Conservation (phyloP, 306 rosid genomes). For the Rosa chinensis region DNA sequence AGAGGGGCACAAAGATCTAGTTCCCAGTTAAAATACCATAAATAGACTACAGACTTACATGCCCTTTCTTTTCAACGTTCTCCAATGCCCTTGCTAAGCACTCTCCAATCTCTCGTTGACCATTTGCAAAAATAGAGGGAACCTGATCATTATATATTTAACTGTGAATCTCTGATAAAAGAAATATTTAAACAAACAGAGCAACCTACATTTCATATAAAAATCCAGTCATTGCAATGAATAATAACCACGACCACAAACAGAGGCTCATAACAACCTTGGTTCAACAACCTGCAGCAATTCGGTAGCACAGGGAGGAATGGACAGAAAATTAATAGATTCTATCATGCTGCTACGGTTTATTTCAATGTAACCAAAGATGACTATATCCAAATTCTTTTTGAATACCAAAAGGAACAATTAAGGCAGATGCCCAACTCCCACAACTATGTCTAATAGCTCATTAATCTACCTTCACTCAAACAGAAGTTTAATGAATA, state of each 20-base stretch:
- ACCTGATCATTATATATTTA: conserved; percentile 46
- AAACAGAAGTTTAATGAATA: neutral
- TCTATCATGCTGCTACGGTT: no score
- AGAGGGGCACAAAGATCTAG: neutral
- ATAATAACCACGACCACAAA: neutral
- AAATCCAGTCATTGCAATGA: neutral
- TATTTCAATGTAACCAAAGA: no score
- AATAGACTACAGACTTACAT: neutral
- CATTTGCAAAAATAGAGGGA: conserved; percentile 91
- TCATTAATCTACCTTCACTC: neutral
- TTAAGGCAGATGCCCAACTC: no score
- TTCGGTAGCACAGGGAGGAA: no score
- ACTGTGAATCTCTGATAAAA: conserved; percentile 2
- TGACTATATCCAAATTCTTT: neutral
- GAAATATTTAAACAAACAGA: neutral
- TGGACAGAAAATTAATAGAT: no score
- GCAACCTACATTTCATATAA: neutral
- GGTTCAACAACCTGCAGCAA: no score
- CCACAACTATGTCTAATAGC: no score
- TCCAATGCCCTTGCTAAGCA: conserved; percentile 87
- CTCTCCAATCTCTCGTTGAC: conserved; percentile 84
- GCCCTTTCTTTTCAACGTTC: conserved; percentile 89
- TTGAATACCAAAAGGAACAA: neutral
- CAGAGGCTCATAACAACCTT: conserved; percentile 38
- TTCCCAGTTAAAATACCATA: neutral